Base-by-base conservation (phyloP, 78 protist genomes). In the Dictyostelium firmibasis region DNA sequence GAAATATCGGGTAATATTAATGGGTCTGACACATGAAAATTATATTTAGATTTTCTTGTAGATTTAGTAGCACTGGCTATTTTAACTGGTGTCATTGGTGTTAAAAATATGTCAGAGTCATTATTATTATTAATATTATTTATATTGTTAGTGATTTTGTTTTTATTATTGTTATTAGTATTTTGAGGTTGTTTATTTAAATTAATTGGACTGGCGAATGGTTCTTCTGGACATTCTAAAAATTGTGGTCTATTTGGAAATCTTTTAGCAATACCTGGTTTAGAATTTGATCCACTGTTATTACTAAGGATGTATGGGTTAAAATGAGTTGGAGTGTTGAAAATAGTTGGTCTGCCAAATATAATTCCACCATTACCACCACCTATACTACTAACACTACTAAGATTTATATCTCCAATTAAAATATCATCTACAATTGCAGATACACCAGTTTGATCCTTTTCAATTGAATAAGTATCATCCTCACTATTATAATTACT, bases 341-440 rank as follows among this genome's bases (percentile, higher is more conserved):
- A 67, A 2, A 27, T 27, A 27, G 76, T 67, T 67, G 29, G 76
- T 27, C 76, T 67, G 13, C 76, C 76, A 67, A 67, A 67, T 36
- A 27, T 11, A 31, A 75, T 75, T 4, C 35, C 33, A 25, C 41
- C 16, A 18, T 4, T 75, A 6, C 38, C 38, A 4, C 35, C 41
- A 70, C 78, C 41, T 16, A 36, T 75, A 36, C 81, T 75, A 75
- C 81, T 75, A 36, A 75, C 57, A 18, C 81, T 75, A 18, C 81
- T 75, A 35, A 75, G 81, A 75, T 75, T 75, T 35, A 75, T 75
- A 75, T 75, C 38, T 0, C 38, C 81, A 35, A 75, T 75, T 36
- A 75, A 31, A 29, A 4, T 20, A 20, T 75, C 81, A 75, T 75
- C 81, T 14, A 75, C 57, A 75, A 36, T 36, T 36, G 47, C 81